Evolutionary conservation across 2,329 filamentous ascomycete genomes (phyloP).

Genomic region (Sporothrix euskadiensis): DNA sequence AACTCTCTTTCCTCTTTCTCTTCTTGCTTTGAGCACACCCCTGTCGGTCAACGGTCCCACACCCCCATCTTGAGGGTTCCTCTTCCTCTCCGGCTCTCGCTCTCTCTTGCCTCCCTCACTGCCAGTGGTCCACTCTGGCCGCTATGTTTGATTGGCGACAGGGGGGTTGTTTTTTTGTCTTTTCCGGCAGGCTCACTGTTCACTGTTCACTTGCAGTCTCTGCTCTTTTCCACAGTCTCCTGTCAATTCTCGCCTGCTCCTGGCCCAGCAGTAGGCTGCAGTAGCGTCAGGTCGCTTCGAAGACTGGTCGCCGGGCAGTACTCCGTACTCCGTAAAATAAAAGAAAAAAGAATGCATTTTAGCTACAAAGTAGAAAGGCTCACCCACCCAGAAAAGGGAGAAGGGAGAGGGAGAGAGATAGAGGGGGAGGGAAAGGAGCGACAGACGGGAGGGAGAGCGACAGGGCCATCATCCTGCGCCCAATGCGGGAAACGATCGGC

Average conservation of each 20-base stretch:
- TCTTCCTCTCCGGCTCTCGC: background rate
- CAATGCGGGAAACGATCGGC: constrained; percentile 7
- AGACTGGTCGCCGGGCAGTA: background rate
- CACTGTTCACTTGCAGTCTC: background rate
- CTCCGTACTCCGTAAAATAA: too few species aligned
- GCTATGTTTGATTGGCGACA: constrained; percentile 25
- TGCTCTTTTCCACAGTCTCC: background rate
- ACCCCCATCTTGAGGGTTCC: background rate
- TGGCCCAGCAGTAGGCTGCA: background rate
- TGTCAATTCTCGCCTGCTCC: background rate
- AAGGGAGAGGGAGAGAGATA: background rate
- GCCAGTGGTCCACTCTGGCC: constrained; percentile 9
- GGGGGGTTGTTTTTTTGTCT: constrained; percentile 5
- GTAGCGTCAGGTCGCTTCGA: constrained; percentile 14
- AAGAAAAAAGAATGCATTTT: background rate
- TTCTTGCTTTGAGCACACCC: background rate
- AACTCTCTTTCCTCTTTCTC: background rate
- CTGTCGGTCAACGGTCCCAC: constrained; percentile 15
- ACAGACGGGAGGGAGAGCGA: constrained; percentile 11
- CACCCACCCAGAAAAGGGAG: background rate
- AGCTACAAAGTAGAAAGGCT: too few species aligned
- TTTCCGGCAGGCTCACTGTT: background rate
- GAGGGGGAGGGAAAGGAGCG: constrained; percentile 4
- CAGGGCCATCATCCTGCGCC: background rate
- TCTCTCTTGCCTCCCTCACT: background rate